phyloP scores from a whole-genome alignment of 2,329 filamentous ascomycete genomes.

The Hypoxylon sp. region DNA sequence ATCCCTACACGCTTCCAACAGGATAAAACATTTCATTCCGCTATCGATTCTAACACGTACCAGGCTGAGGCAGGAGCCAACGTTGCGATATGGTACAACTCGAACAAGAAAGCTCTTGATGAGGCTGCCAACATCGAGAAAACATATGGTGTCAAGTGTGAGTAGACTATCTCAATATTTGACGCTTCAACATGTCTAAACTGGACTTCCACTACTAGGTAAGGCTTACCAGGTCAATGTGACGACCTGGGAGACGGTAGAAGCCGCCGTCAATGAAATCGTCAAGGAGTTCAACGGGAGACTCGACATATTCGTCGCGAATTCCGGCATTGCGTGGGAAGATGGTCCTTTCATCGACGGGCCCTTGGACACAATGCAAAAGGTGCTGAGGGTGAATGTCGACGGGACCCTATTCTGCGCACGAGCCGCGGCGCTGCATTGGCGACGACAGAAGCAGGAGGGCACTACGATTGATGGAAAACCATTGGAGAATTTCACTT shows the following conservation, averaged over 20 bases:
- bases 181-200: constrained; percentile 1
- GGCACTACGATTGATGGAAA: constrained; percentile 74
- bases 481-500: constrained; percentile 70
- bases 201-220: constrained; percentile 56
- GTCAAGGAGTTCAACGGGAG: constrained; percentile 79
- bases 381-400: constrained; percentile 79
- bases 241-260: constrained; percentile 66
- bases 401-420: constrained; percentile 86
- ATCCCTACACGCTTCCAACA: neutral
- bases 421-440: constrained; percentile 77
- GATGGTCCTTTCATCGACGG: constrained; percentile 78
- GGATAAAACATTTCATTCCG: neutral
- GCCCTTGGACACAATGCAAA: constrained; percentile 73
- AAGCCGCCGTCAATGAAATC: constrained; percentile 66
- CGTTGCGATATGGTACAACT: constrained; percentile 80
- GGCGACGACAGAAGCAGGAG: constrained; percentile 77
- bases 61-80: constrained; percentile 78
- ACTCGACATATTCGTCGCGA: constrained; percentile 84
- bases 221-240: constrained; percentile 75
- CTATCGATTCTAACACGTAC: constrained; percentile 8
- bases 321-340: constrained; percentile 82
- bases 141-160: constrained; percentile 77
- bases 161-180: constrained; percentile 50
- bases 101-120: constrained; percentile 74
- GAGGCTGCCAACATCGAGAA: constrained; percentile 75